These are phyloP conservation scores for Ophiostoma fasciatum DNA, from an alignment of 2,329 filamentous ascomycete species.

Conservation along the genomic window DNA sequence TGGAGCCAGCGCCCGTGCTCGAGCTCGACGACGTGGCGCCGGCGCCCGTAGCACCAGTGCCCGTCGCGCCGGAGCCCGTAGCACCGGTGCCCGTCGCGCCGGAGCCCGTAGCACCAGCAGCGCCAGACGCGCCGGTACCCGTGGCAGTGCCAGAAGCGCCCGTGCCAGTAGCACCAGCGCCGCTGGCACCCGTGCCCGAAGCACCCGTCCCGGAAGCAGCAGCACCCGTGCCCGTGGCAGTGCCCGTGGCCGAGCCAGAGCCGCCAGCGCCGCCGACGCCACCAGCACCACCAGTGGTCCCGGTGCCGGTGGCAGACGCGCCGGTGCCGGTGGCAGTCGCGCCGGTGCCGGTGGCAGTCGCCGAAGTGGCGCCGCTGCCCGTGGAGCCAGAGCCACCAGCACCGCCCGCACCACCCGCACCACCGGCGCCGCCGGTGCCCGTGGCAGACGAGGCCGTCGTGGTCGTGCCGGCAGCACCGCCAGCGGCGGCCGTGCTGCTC, in stretches of 20 bases:
- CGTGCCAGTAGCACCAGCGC: conserved; percentile 12
- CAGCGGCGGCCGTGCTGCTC: conserved; percentile 2
- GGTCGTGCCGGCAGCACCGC: not conserved
- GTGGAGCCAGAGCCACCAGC: not conserved
- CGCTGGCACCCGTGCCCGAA: conserved; percentile 8
- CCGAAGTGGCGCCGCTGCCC: not conserved
- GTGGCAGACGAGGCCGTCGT: not conserved
- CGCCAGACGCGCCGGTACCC: conserved; percentile 7
- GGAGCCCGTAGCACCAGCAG: conserved; percentile 19
- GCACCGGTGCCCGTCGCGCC: not conserved
- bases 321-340: not conserved
- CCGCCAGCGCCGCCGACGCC: conserved; percentile 1
- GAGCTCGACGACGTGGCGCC: not conserved
- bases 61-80: not conserved
- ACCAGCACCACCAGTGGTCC: conserved; percentile 1
- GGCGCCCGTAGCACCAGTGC: conserved; percentile 1
- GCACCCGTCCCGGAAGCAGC: conserved; percentile 3
- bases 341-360: not conserved
- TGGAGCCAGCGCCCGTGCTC: conserved; percentile 1
- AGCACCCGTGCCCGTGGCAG: conserved; percentile 3
- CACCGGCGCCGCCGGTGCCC: too few species aligned
- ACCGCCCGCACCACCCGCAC: not conserved
- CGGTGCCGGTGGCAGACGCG: not conserved
- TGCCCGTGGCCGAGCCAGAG: conserved; percentile 2
- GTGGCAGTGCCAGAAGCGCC: conserved; percentile 7